Evolutionary conservation across 1,139 yeast genomes (phyloP), one percentile per base, ranked within the genome.

Genomic region (Geotrichum australiense): DNA sequence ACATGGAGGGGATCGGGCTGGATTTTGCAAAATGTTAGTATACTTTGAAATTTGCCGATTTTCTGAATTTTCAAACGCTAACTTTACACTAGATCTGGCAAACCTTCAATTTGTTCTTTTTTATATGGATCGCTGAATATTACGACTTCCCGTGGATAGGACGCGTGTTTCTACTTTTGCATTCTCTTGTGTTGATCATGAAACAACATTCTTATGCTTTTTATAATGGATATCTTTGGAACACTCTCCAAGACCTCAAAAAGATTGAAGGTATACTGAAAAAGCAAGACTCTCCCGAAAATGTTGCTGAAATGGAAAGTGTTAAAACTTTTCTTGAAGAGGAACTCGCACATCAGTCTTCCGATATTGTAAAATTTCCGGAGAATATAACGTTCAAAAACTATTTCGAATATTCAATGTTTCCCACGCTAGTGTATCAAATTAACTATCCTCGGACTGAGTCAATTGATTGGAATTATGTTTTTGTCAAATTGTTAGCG

Each of bases 141-240:
- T 57, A 62, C 44, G 62, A 69, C 26, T 81, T 70, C 54, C 85
- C 89, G 3, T 89, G 97, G 97, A 80, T 87, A 41, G 95, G 86
- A 3, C 78, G 79, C 55, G 89, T 87, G 31, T 89, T 83, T 54
- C 64, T 89, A 48, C 71, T 84, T 46, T 67, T 89, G 45, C 97
- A 89, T 59, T 76, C 85, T n/a, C 67, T 85, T 42, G 96, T 89
- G 3, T 66, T 87, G 51, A 61, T 89, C 50, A 89, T 89, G 97
- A 89, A 89, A 58, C 81, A 80, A 78, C 96, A 89, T 59, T 85
- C 96, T 1, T 89, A 79, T 57, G 85, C 84, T 1, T 85, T 80
- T 54, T 89, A 79, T 64, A 87, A 87, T 57, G 97, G 96, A 0
- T 85, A 87, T 58, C 65, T 87, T 43, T 85, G 94, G 91, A 65